phyloP scores from a whole-genome alignment of 257 asterid species.

The Vinca minor region DNA sequence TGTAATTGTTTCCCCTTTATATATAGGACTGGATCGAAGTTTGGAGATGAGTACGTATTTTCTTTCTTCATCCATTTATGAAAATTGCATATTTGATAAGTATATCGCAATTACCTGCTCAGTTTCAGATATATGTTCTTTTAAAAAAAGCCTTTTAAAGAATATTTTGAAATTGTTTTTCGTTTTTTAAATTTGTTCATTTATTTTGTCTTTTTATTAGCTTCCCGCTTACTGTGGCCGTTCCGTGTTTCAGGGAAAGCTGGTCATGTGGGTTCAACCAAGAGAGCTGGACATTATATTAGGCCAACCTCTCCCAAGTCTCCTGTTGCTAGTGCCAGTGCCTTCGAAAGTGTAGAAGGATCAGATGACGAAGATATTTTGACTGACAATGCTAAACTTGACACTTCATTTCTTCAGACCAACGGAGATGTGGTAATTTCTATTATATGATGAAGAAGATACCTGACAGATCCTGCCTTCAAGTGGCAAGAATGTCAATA shows the following conservation, averaged over 20 bases:
- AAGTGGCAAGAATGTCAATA: background rate
- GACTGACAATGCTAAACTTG: slow-evolving; percentile 45
- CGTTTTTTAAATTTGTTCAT: too few species aligned
- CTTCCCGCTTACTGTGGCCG: slow-evolving; percentile 13
- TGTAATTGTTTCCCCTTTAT: too few species aligned
- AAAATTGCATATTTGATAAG: too few species aligned
- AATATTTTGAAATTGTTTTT: too few species aligned
- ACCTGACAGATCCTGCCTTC: slow-evolving; percentile 1
- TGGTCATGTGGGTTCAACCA: slow-evolving; percentile 28
- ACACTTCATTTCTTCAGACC: slow-evolving; percentile 52
- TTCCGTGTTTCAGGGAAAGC: slow-evolving; percentile 28
- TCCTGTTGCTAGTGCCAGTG: slow-evolving; percentile 83
- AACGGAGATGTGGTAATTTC: slow-evolving; percentile 63
- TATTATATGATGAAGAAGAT: slow-evolving; percentile 5
- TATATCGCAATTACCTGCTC: background rate
- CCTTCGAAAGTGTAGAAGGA: slow-evolving; percentile 87
- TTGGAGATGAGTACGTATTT: too few species aligned
- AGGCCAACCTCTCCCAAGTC: slow-evolving; percentile 87
- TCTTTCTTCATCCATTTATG: too few species aligned
- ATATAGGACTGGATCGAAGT: too few species aligned
- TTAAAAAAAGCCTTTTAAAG: background rate
- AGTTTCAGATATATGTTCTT: too few species aligned
- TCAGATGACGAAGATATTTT: slow-evolving; percentile 83
- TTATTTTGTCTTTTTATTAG: background rate
- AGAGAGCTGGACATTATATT: slow-evolving; percentile 45